Evolutionary conservation across 2,329 filamentous ascomycete species (phyloP).

Genomic region (Dactylonectria macrodidyma): DNA sequence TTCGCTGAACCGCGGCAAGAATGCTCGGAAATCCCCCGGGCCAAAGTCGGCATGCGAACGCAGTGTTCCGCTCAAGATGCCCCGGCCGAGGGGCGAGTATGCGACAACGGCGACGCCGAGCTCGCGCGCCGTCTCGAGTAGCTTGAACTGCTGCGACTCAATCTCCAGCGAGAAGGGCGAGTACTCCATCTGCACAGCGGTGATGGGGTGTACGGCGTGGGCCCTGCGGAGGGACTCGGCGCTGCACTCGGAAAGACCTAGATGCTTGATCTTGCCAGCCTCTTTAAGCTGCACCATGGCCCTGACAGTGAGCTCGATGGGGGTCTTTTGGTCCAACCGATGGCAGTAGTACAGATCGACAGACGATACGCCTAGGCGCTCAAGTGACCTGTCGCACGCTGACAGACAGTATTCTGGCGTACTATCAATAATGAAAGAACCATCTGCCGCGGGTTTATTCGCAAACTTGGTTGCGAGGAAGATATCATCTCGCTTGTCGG

Average conservation of each 20-base stretch:
- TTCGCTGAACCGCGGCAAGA: slow-evolving; percentile 24
- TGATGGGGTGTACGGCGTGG: slow-evolving; percentile 61
- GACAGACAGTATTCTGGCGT: slow-evolving; percentile 43
- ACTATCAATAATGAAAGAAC: slow-evolving; percentile 32
- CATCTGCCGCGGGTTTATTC: background rate
- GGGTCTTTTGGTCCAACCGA: slow-evolving; percentile 59
- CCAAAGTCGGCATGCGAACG: slow-evolving; percentile 60
- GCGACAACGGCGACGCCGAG: slow-evolving; percentile 69
- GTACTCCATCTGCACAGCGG: slow-evolving; percentile 68
- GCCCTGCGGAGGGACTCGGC: slow-evolving; percentile 55
- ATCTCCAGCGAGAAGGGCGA: slow-evolving; percentile 69
- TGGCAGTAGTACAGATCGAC: slow-evolving; percentile 69
- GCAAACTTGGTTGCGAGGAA: slow-evolving; percentile 58
- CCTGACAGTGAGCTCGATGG: slow-evolving; percentile 62
- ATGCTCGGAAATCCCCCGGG: slow-evolving; percentile 31
- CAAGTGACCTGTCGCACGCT: slow-evolving; percentile 39
- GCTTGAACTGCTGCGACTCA: slow-evolving; percentile 61
- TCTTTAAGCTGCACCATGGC: slow-evolving; percentile 57
- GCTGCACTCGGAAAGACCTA: slow-evolving; percentile 53
- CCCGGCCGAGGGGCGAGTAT: slow-evolving; percentile 71
- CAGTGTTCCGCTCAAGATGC: slow-evolving; percentile 66
- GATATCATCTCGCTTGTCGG: slow-evolving; percentile 53
- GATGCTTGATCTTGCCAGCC: slow-evolving; percentile 68
- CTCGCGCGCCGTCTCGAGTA: slow-evolving; percentile 67
- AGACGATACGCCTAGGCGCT: slow-evolving; percentile 58